phyloP scores from a whole-genome alignment of 2,329 filamentous ascomycete species.

The Helicocarpus griseus region DNA sequence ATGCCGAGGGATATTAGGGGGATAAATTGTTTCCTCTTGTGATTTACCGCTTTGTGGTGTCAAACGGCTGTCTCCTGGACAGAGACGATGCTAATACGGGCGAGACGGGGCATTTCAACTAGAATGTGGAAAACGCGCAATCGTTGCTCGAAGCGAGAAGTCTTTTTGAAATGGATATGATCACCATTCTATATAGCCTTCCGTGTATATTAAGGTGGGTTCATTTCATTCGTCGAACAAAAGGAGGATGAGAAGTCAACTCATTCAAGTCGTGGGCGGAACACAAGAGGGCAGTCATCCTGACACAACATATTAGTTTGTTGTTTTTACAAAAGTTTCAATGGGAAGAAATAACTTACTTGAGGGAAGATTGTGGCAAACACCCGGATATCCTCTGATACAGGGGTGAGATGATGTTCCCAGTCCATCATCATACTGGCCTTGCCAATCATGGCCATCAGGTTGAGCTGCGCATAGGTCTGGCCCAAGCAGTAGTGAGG shows the following conservation, averaged over 20 bases:
- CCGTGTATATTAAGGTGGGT: too few relatives aligned
- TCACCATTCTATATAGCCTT: too few relatives aligned
- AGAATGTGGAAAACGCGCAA: too few relatives aligned
- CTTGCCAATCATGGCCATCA: conserved; percentile 85
- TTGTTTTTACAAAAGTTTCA: too few relatives aligned
- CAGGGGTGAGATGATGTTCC: conserved; percentile 74
- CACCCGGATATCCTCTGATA: conserved; percentile 91
- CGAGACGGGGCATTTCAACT: too few relatives aligned
- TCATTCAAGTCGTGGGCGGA: conserved; percentile 7
- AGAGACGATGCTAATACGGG: too few relatives aligned
- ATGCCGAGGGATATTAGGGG: too few relatives aligned
- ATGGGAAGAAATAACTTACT: conserved; percentile 52
- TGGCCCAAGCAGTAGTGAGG: conserved; percentile 96
- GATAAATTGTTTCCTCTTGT: too few relatives aligned
- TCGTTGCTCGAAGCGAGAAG: too few relatives aligned
- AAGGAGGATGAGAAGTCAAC: conserved; percentile 11
- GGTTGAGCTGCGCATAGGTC: conserved; percentile 78
- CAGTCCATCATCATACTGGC: conserved; percentile 79
- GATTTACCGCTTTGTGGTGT: too few relatives aligned
- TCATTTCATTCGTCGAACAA: conserved; percentile 2
- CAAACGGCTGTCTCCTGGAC: too few relatives aligned
- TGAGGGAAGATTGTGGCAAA: conserved; percentile 97
- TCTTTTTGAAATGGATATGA: too few relatives aligned
- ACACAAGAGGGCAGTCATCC: conserved; percentile 6
- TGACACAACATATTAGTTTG: conserved; percentile 1